A percentile compares a stretch with the other conserved stretches of the same genome.
Conservation (phyloP, 257 asterid species). For the Nicotiana tomentosiformis region DNA sequence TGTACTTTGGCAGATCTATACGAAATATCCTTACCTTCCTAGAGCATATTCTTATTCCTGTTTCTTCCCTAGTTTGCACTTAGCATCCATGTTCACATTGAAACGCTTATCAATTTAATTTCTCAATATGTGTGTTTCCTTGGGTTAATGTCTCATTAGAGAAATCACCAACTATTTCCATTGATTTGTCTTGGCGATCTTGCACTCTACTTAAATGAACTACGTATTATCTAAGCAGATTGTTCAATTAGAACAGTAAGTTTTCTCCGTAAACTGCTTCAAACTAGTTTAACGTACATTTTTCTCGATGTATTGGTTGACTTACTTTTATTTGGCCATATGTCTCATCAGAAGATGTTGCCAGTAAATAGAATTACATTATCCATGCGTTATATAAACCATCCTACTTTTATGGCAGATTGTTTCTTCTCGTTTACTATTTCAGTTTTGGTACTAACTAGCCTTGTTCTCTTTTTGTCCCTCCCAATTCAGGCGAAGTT, state of each 20-base stretch:
- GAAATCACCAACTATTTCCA: not conserved
- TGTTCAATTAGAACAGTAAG: not conserved
- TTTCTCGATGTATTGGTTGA: not conserved
- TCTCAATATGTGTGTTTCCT: not conserved
- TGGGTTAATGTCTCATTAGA: not conserved
- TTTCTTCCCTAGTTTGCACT: not conserved
- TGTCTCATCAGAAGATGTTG: not conserved
- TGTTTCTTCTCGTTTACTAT: not conserved
- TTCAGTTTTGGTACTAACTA: not conserved
- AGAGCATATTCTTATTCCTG: not conserved
- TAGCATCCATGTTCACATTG: not conserved
- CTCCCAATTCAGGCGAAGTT: slow-evolving; percentile 64
- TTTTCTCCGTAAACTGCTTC: not conserved
- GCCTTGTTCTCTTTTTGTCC: slow-evolving; percentile 1
- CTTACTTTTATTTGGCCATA: not conserved
- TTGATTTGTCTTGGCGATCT: not conserved
- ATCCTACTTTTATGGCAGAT: not conserved
- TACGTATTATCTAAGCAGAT: not conserved
- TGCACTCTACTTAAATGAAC: not conserved
- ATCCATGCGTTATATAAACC: not conserved
- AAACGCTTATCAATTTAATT: not conserved
- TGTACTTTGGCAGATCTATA: not conserved
- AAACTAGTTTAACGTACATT: not conserved
- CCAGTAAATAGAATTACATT: not conserved
- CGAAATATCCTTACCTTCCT: not conserved